These are phyloP conservation scores for Backusella tuberculispora DNA, from an alignment of 192 early-diverging fungal genomes.

Conservation along the genomic window DNA sequence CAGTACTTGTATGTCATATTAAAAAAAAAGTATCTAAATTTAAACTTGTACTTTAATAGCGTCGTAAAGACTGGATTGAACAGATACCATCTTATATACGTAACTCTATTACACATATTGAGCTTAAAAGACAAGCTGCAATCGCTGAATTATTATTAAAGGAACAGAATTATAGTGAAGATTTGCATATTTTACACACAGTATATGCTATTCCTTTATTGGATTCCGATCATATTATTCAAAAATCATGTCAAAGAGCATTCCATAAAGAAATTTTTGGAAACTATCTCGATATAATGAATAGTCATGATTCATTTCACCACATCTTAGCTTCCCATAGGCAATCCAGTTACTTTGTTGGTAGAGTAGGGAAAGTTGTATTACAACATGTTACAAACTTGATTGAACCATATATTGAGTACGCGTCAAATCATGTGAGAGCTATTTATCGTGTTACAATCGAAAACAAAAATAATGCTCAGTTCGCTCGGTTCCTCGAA, in stretches of 20 bases:
- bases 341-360: conserved; percentile 9
- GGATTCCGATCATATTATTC: not conserved
- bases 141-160: conserved; percentile 29
- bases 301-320: conserved; percentile 15
- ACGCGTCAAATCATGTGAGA: conserved; percentile 22
- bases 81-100: conserved; percentile 10
- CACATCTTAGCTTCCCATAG: not conserved
- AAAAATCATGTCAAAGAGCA: not conserved
- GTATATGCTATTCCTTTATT: conserved; percentile 23
- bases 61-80: not conserved
- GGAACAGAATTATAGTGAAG: conserved; percentile 26
- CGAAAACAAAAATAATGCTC: conserved; percentile 11
- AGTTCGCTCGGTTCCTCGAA: conserved; percentile 10
- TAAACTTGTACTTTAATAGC: not conserved
- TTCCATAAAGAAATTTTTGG: conserved; percentile 23
- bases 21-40: not conserved
- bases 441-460: conserved; percentile 14
- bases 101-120: not conserved
- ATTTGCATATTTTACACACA: conserved; percentile 24
- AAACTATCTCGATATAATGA: conserved; percentile 21
- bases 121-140: conserved; percentile 32
- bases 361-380: conserved; percentile 17
- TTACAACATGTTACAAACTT: conserved; percentile 18
- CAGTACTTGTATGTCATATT: not conserved
- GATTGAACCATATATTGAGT: conserved; percentile 30